phyloP scores from a whole-genome alignment of 805 yeast species.

The Yamadazyma phyllophila region DNA sequence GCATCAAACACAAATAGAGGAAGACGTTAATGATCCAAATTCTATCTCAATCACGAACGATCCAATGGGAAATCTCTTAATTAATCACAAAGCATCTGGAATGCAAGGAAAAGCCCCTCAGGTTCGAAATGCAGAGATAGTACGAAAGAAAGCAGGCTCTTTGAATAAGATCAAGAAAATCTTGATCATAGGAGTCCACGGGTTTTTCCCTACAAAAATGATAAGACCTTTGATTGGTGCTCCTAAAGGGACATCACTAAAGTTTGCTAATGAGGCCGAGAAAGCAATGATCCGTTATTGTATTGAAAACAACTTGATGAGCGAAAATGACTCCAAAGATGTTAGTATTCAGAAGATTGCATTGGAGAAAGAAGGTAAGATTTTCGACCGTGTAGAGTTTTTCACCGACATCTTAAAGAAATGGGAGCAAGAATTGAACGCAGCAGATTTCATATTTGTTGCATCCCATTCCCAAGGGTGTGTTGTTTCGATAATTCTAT shows the following conservation, averaged over 20 bases:
- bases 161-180: constrained; percentile 50
- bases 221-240: constrained; percentile 87
- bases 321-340: constrained; percentile 28
- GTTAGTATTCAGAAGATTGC: constrained; percentile 82
- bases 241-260: constrained; percentile 93
- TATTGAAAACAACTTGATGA: constrained; percentile 41
- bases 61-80: constrained; percentile 39
- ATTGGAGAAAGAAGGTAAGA: constrained; percentile 88
- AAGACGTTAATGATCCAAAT: constrained; percentile 29
- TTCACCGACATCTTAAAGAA: constrained; percentile 69
- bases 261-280: constrained; percentile 90
- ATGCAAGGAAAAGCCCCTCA: constrained; percentile 11
- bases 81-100: constrained; percentile 24
- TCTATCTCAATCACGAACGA: constrained; percentile 40
- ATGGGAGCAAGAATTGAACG: constrained; percentile 57
- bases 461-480: constrained; percentile 97
- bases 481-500: constrained; percentile 79
- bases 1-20: constrained; percentile 25
- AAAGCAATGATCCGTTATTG: constrained; percentile 63
- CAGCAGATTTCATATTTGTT: constrained; percentile 83
- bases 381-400: constrained; percentile 79
- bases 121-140: constrained; percentile 14
- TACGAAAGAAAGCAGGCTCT: constrained; percentile 27
- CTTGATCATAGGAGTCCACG: constrained; percentile 90
- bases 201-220: constrained; percentile 88